A percentile compares a stretch with the other conserved stretches of the same genome.
phyloP scores from a whole-genome alignment of 208 protist genomes.

The Lotmaria passim region DNA sequence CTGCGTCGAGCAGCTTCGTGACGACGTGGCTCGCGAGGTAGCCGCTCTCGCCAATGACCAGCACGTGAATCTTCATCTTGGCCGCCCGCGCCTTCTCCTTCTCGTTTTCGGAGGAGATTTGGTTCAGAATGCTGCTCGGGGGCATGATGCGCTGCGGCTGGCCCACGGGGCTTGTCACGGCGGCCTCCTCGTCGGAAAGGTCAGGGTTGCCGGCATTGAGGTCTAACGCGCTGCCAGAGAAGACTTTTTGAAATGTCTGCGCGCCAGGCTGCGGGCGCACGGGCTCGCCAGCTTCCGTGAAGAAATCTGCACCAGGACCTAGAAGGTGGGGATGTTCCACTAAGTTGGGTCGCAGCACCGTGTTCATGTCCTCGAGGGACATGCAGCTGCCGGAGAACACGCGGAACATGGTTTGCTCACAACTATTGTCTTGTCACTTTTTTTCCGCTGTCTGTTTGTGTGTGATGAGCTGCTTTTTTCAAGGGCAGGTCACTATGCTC shows the following conservation, averaged over 20 bases:
- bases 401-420: too few relatives aligned
- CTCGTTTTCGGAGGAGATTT: constrained; percentile 81
- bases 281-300: constrained; percentile 85
- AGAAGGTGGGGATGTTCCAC: constrained; percentile 81
- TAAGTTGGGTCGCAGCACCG: constrained; percentile 65
- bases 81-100: constrained; percentile 68
- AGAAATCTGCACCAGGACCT: constrained; percentile 87
- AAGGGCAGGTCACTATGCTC: too few relatives aligned
- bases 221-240: constrained; percentile 88
- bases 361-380: constrained; percentile 91
- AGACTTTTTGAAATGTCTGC: constrained; percentile 88
- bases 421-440: constrained; percentile 15
- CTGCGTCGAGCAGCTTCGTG: constrained; percentile 81
- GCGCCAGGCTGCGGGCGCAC: constrained; percentile 80
- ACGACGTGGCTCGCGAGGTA: constrained; percentile 89
- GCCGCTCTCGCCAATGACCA: constrained; percentile 87
- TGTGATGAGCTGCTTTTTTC: too few relatives aligned
- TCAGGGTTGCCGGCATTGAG: constrained; percentile 83
- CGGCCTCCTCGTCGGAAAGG: constrained; percentile 61
- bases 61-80: constrained; percentile 83
- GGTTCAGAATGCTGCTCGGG: constrained; percentile 81
- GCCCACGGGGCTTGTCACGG: constrained; percentile 18
- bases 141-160: constrained; percentile 37
- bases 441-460: not conserved
- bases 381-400: constrained; percentile 91